Percentiles rank a stretch among this genome's conserved stretches.
phyloP scores from a whole-genome alignment of 768 basidiomycete genomes.

The Hericium rajendrae region DNA sequence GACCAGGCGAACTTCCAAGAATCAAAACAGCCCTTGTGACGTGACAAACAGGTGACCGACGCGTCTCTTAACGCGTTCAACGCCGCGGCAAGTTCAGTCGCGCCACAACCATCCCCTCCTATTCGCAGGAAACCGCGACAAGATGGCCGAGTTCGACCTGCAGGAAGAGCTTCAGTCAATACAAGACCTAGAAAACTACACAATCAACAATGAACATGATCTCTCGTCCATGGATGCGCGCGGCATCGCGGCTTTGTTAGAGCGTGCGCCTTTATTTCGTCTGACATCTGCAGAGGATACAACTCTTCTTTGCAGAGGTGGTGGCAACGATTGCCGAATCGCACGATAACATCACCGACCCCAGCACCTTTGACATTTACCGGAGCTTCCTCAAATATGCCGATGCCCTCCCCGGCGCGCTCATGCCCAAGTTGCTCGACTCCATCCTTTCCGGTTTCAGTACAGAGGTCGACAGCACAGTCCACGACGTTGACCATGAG shows the following conservation, averaged over 20 bases:
- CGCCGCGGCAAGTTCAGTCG: no score
- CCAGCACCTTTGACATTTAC: constrained; percentile 71
- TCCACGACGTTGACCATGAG: constrained; percentile 60
- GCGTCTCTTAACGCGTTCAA: no score
- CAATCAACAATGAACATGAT: constrained; percentile 63
- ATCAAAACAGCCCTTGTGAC: no score
- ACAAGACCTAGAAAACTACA: constrained; percentile 49
- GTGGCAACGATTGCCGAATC: constrained; percentile 74
- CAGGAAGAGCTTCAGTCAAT: constrained; percentile 68
- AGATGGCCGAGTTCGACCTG: constrained; percentile 49
- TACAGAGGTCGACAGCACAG: constrained; percentile 62
- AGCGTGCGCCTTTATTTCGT: constrained; percentile 32
- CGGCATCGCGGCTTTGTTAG: constrained; percentile 37
- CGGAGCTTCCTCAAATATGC: constrained; percentile 74
- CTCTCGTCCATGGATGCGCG: constrained; percentile 42
- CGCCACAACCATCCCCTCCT: no score
- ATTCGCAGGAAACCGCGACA: no score
- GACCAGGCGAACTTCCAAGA: no score
- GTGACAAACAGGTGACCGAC: no score
- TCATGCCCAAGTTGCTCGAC: constrained; percentile 84
- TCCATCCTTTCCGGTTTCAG: constrained; percentile 70
- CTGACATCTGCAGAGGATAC: not conserved
- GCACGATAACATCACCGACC: constrained; percentile 60
- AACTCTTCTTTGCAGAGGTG: constrained; percentile 39
- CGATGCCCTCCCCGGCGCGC: constrained; percentile 45